Conservation (phyloP, 2,329 filamentous ascomycete genomes). For the Colletotrichum noveboracense region DNA sequence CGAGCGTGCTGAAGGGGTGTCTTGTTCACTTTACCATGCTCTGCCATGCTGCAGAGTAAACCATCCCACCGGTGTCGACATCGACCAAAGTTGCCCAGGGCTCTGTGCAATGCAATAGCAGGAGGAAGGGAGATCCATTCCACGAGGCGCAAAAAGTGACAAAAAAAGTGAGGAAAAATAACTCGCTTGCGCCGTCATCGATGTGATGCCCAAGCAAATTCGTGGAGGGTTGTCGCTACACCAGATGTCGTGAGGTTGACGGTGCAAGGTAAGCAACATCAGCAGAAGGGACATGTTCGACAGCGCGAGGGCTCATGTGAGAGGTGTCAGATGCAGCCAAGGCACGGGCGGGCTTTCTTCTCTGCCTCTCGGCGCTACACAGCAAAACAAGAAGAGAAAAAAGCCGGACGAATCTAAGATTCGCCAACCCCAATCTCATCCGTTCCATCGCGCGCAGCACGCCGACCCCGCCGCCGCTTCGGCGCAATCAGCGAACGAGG, state of each 20-base stretch:
- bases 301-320: neutral
- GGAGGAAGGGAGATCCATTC: neutral
- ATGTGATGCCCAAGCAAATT: neutral
- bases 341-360: neutral
- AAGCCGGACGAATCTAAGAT: neutral
- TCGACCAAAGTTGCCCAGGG: neutral
- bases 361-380: neutral
- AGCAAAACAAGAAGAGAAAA: neutral
- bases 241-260: neutral
- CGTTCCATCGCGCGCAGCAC: neutral
- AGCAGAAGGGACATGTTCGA: neutral
- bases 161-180: neutral
- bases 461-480: neutral
- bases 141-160: neutral
- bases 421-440: neutral
- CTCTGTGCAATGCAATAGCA: neutral
- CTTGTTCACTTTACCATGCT: neutral
- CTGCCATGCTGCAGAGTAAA: neutral
- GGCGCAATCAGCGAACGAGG: neutral
- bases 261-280: neutral
- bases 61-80: neutral
- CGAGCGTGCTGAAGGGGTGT: neutral
- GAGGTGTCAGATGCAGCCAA: neutral
- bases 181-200: neutral
- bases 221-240: neutral